Evolutionary conservation across 2,329 filamentous ascomycete genomes (phyloP).

Genomic region (Penicillium verrucosum): DNA sequence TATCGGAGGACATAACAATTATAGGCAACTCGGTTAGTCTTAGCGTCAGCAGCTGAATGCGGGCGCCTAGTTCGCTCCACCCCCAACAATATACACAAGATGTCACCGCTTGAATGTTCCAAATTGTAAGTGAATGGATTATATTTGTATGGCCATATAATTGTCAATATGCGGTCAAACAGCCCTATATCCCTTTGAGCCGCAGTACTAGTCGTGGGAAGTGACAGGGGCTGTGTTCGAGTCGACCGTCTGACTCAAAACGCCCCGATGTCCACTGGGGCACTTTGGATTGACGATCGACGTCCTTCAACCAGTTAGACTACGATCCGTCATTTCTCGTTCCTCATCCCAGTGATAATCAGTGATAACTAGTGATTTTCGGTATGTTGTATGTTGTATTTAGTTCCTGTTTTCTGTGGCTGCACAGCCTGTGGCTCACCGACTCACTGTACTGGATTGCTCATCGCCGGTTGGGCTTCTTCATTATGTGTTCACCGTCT

Average conservation of each 20-base stretch:
- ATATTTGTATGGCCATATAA: neutral
- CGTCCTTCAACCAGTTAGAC: neutral
- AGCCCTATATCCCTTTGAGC: neutral
- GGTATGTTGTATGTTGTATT: neutral
- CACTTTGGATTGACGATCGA: neutral
- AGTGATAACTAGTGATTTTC: too few species aligned
- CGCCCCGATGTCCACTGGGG: neutral
- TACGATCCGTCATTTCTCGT: neutral
- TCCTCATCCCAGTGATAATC: neutral
- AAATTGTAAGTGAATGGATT: neutral
- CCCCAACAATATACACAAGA: neutral
- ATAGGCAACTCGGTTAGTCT: neutral
- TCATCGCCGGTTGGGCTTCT: neutral
- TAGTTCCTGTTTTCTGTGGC: neutral
- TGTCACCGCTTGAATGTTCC: neutral
- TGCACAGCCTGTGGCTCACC: constrained; percentile 3
- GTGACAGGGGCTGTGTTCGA: neutral
- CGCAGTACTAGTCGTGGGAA: neutral
- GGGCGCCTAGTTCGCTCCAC: constrained; percentile 17
- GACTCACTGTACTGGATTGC: neutral
- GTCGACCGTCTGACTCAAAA: neutral
- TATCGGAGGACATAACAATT: neutral
- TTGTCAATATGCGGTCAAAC: neutral
- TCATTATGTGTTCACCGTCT: neutral
- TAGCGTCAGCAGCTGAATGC: constrained; percentile 26